These are phyloP conservation scores for Trichosanthes truncata DNA, from an alignment of 306 rosid genomes.

Conservation along the genomic window DNA sequence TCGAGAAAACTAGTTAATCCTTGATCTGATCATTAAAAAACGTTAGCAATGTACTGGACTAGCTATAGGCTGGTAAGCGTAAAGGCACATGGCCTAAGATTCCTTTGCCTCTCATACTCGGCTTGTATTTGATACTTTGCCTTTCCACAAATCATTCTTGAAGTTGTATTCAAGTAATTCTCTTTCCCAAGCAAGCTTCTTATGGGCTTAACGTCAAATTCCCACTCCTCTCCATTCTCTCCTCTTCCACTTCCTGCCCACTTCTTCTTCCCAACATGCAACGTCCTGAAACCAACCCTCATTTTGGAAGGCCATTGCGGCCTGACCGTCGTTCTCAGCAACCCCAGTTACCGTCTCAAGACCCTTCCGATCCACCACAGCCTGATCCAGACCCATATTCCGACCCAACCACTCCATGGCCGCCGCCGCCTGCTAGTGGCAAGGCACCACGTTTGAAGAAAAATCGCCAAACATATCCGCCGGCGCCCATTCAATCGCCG, in stretches of 20 bases:
- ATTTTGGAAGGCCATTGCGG: slow-evolving; percentile 33
- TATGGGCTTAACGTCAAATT: slow-evolving; percentile 23
- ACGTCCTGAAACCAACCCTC: slow-evolving; percentile 57
- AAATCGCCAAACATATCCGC: not conserved
- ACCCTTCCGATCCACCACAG: not conserved
- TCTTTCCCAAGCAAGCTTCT: slow-evolving; percentile 14
- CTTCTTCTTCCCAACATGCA: slow-evolving; percentile 18
- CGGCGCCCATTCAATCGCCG: not conserved
- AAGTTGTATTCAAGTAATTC: slow-evolving; percentile 75
- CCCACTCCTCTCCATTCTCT: slow-evolving; percentile 2
- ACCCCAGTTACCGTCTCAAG: not conserved
- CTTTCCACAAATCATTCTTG: slow-evolving; percentile 62
- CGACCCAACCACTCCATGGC: slow-evolving; percentile 9
- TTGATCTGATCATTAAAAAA: not conserved
- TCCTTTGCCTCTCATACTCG: slow-evolving; percentile 39
- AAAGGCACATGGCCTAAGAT: slow-evolving; percentile 14
- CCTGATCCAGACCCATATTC: not conserved
- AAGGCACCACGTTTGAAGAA: not conserved
- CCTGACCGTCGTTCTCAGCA: slow-evolving; percentile 10
- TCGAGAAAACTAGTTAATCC: not conserved
- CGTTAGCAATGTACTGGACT: not conserved
- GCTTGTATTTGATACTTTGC: slow-evolving; percentile 64
- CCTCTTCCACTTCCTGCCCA: slow-evolving; percentile 7
- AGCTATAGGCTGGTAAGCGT: not conserved
- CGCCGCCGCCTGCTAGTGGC: not conserved